A percentile compares a stretch with the other conserved stretches of the same genome.
Conservation (phyloP, 1,284 basidiomycete species). For the Phenoliferia sp. region DNA sequence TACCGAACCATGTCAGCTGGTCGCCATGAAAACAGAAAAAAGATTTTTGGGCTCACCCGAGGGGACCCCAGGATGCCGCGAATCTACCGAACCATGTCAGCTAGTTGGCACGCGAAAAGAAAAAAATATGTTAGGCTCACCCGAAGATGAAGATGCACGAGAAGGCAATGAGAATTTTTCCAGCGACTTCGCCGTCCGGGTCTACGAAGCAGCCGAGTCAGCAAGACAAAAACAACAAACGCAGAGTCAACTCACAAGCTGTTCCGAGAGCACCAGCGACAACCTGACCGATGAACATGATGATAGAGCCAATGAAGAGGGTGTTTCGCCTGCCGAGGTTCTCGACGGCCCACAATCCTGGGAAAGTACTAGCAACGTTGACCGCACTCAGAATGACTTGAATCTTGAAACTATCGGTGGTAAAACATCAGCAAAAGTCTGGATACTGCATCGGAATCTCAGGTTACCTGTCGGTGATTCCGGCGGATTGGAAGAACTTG, state of each 20-base stretch:
- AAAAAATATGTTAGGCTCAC: no score
- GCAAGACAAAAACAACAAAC: background rate
- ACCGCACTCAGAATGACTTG: conserved; percentile 48
- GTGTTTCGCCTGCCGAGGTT: conserved; percentile 47
- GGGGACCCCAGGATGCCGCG: conserved; percentile 47
- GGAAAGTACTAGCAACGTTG: conserved; percentile 31
- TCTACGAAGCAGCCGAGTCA: background rate
- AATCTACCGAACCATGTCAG: conserved; percentile 36
- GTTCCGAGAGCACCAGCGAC: conserved; percentile 45
- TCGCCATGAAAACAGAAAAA: background rate
- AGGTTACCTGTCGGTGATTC: conserved; percentile 43
- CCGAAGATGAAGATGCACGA: conserved; percentile 49
- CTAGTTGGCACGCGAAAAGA: background rate
- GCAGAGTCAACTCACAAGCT: conserved; percentile 6
- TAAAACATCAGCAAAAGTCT: no score
- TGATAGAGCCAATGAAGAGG: conserved; percentile 46
- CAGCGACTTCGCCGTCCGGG: conserved; percentile 38
- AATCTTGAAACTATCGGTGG: conserved; percentile 46
- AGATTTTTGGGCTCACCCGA: no score
- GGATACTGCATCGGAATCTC: no score
- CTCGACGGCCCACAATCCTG: conserved; percentile 42
- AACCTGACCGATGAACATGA: conserved; percentile 48
- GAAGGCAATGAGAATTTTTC: conserved; percentile 49
- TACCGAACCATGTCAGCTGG: conserved; percentile 6
- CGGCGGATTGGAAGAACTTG: conserved; percentile 42